Evolutionary conservation across 352 stramenopile genomes (phyloP), one percentile per base, ranked within the genome.

Genomic region (Pythium phragmiticola): DNA sequence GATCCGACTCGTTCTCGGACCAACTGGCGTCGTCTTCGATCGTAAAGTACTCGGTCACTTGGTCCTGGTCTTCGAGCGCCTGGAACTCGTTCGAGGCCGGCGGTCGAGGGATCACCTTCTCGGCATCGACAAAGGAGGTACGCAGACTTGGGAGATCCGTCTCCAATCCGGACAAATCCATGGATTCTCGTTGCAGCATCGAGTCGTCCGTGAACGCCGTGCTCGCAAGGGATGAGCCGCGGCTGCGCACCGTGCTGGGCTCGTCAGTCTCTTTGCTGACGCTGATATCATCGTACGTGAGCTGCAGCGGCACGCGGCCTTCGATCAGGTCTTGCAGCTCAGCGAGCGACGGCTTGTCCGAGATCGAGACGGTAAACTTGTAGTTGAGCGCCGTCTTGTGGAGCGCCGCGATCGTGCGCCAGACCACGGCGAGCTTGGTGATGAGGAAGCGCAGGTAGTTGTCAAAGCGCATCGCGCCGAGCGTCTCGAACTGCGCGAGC

Each of bases 291-390:
- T 66, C 60, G 43, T 60, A 66, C 34, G 60, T 61, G 51, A 66
- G 60, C 28, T 64, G 37, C 39, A 64, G 12, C n/a, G 54, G 54
- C 30, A 65, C 42, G 19, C 63, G 47, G 50, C 68, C 47, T 41
- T 79, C 51, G 7, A 77, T 69, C 21, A 57, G 42, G 14, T 63
- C 41, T 33, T 59, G 60, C 3, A 53, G 46, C 26, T 64, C 45
- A 21, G 33, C 17, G 14, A 72, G 57, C 17, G 67, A 57, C 21
- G 71, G 36, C 55, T 74, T 82, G 39, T 81, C 76, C 8, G 72
- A 76, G 30, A 85, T 83, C 9, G 78, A 88, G 13, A 88, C 66
- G 26, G 78, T 88, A 47, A 85, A 70, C 42, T 71, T 80, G 57
- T 84, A 88, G 65, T 83, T 78, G 19, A 85, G 50, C 21, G 66